Conservation (phyloP, 2,329 filamentous ascomycete genomes). For the Monascus ruber region DNA sequence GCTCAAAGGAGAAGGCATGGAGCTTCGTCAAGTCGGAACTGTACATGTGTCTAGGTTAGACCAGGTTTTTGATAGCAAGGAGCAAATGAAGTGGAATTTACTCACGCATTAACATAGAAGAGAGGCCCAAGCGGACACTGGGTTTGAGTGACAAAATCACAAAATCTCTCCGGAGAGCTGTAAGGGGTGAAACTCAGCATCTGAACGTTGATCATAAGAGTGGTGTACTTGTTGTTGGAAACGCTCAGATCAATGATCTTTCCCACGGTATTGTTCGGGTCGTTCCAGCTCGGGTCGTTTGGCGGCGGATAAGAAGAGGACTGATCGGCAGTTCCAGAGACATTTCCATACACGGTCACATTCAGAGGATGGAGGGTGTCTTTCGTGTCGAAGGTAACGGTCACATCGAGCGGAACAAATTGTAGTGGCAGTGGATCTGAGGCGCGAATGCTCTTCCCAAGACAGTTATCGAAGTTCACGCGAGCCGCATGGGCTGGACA, state of each 20-base stretch:
- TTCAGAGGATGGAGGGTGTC: constrained; percentile 54
- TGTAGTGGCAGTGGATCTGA: constrained; percentile 56
- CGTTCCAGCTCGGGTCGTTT: constrained; percentile 49
- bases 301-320: constrained; percentile 47
- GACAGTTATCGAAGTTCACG: constrained; percentile 75
- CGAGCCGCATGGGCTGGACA: constrained; percentile 51
- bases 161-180: constrained; percentile 51
- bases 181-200: constrained; percentile 69
- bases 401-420: constrained; percentile 64
- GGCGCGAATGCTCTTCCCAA: constrained; percentile 48
- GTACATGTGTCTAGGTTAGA: constrained; percentile 2
- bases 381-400: constrained; percentile 59
- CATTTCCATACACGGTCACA: constrained; percentile 81
- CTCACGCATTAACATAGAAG: constrained; percentile 49
- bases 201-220: constrained; percentile 59
- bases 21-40: constrained; percentile 41
- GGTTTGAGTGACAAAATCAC: constrained; percentile 46
- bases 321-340: constrained; percentile 55
- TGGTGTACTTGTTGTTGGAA: constrained; percentile 53
- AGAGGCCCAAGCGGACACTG: constrained; percentile 65
- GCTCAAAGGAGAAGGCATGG: constrained; percentile 61
- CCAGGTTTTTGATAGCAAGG: not conserved
- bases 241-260: constrained; percentile 63
- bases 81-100: constrained; percentile 2
- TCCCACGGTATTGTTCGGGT: constrained; percentile 52